phyloP scores from a whole-genome alignment of 1,284 basidiomycete genomes.

The Tilletiopsis washingtonensis region DNA sequence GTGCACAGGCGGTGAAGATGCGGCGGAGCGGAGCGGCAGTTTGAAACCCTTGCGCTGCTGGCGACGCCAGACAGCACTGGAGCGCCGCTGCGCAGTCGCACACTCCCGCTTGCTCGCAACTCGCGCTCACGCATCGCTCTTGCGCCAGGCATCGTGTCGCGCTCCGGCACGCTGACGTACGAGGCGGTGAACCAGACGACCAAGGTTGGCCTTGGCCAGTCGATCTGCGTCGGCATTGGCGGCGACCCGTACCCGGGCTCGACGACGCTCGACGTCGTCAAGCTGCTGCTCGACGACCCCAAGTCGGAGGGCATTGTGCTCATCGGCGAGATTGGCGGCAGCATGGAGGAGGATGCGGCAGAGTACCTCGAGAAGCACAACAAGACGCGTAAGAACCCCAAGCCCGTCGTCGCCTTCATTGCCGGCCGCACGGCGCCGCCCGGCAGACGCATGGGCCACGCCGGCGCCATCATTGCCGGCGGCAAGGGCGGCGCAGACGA shows the following conservation, averaged over 20 bases:
- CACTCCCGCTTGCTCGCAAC: no score
- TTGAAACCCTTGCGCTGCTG: no score
- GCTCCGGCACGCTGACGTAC: conserved; percentile 45
- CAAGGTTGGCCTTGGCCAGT: conserved; percentile 88
- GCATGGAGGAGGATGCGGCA: conserved; percentile 98
- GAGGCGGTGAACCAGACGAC: conserved; percentile 68
- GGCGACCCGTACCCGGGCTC: conserved; percentile 97
- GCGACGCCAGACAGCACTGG: not conserved
- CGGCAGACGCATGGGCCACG: conserved; percentile 82
- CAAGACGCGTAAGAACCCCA: conserved; percentile 74
- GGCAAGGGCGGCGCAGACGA: conserved; percentile 94
- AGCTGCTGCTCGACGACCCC: conserved; percentile 88
- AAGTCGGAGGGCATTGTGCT: conserved; percentile 71
- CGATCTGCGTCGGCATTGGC: conserved; percentile 92
- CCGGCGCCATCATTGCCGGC: conserved; percentile 86
- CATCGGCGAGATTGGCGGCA: conserved; percentile 97
- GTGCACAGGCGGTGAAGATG: no score
- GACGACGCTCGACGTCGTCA: conserved; percentile 92
- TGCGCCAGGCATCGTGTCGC: conserved; percentile 70
- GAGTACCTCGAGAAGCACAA: conserved; percentile 91
- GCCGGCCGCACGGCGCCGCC: conserved; percentile 91
- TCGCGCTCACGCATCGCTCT: not conserved
- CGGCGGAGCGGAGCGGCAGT: no score
- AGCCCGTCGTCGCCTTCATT: conserved; percentile 97
- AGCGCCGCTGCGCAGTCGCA: no score